Base-by-base conservation (phyloP, 2,329 filamentous ascomycete genomes). In the Spiromastix sp. region DNA sequence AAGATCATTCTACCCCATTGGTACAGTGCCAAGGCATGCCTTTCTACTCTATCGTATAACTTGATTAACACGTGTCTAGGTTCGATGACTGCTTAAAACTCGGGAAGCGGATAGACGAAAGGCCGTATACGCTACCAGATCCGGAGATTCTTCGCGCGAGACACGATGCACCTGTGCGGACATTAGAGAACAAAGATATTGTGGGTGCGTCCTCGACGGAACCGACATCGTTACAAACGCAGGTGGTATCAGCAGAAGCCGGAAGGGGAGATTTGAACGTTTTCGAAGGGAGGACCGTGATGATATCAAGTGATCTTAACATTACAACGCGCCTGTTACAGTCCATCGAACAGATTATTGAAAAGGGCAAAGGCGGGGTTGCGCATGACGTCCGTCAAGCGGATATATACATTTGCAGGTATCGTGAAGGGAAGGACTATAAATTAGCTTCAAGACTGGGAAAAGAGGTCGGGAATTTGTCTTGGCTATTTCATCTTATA, bases 81-180 rank as follows among this genome's bases (percentile, higher is more conserved):
- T 95, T 98, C 53, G 89, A 96, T 48, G 89, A 95, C 55, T 98
- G 91, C 60, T 74, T 98, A 47, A 91, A 84, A 59, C 74, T 98
- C 18, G 87, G 89, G 32, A 87, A 85, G 58, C 78, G 84, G 40
- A 95, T 98, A 47, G 81, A 85, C 47, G 91, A 98, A 56, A 65
- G 68, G 5, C 91, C 91, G 1, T 98, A 98, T 53, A 64, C 75
- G 13, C 70, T 96, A 1, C 91, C 91, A 2, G 70, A 96, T 45
- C 83, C 91, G 1, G 85, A 93, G 45, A 82, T 93, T 21, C 65
- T 94, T n/a, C 69, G 66, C 25, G 67, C 66, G 28, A 62, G 66
- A 5, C 62, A 72, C 13, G 68, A 77, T 40, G 71, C 74, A 32
- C 61, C 67, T 3, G 60, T 81, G 33, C 64, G 67, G 17, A 69